Evolutionary conservation across 306 rosid species (phyloP).

Genomic region (Elaeagnus macrophylla): DNA sequence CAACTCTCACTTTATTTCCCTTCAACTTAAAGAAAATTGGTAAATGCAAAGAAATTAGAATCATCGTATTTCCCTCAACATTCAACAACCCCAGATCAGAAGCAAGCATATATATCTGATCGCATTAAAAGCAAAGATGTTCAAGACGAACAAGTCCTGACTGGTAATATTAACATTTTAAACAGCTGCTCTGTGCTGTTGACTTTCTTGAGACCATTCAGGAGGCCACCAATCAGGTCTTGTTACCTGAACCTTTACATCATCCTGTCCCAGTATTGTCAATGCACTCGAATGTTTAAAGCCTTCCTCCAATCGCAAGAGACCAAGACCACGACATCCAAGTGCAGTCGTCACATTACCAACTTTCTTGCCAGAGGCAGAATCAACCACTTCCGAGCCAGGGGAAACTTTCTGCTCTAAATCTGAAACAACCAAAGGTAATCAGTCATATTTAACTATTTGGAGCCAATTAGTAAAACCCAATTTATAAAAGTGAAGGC

Average conservation of each 20-base stretch:
- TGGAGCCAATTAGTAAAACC: background rate
- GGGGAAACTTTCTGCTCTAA: slow-evolving; percentile 38
- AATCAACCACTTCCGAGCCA: slow-evolving; percentile 52
- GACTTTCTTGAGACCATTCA: slow-evolving; percentile 33
- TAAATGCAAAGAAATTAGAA: background rate
- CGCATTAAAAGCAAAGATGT: background rate
- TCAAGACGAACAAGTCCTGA: background rate
- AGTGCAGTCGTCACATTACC: slow-evolving; percentile 58
- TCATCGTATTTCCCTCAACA: too few relatives aligned
- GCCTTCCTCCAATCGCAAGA: slow-evolving; percentile 61
- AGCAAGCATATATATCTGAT: too few relatives aligned
- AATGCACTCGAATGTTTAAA: slow-evolving; percentile 42
- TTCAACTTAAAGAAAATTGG: background rate
- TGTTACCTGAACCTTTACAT: slow-evolving; percentile 47
- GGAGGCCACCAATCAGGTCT: slow-evolving; percentile 61
- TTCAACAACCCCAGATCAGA: too few relatives aligned
- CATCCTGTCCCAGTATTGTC: slow-evolving; percentile 45
- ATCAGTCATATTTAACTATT: slow-evolving; percentile 10
- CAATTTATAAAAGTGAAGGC: slow-evolving; percentile 2
- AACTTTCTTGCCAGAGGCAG: slow-evolving; percentile 41
- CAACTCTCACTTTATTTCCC: slow-evolving; percentile 1
- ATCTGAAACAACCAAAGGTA: slow-evolving; percentile 32
- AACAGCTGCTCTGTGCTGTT: slow-evolving; percentile 19
- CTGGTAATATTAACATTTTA: slow-evolving; percentile 2
- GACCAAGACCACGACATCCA: slow-evolving; percentile 69